Evolutionary conservation across 257 asterid genomes (phyloP).

Genomic region (Gardenia jasminoides): DNA sequence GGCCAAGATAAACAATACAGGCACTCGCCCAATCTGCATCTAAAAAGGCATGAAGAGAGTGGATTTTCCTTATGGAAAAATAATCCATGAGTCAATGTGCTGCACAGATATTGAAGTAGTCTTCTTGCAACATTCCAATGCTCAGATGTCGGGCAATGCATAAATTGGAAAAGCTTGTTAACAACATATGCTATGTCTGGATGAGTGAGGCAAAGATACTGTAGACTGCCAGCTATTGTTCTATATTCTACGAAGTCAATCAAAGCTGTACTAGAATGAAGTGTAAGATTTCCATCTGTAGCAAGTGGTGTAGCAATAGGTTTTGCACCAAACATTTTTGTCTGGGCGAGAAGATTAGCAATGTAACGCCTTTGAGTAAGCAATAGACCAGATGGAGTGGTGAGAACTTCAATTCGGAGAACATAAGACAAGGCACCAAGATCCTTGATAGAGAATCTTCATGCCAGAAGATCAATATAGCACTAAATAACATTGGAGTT

Average conservation of each 20-base stretch:
- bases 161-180: background rate
- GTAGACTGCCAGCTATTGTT: background rate
- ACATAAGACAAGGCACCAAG: background rate
- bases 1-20: background rate
- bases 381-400: no score
- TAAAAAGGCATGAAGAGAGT: background rate
- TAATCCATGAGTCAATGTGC: background rate
- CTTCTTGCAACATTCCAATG: background rate
- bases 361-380: background rate
- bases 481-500: background rate
- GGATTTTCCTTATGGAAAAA: background rate
- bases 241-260: background rate
- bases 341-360: background rate
- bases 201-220: background rate
- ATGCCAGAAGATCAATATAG: background rate
- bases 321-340: background rate
- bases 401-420: background rate
- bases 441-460: background rate
- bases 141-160: background rate
- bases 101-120: background rate
- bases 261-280: background rate
- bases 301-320: background rate
- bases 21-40: slow-evolving; percentile 1
- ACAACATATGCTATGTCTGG: background rate
- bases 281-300: background rate